Base-by-base conservation (phyloP, 139 green algal genomes). In the Coelastrella sp. region DNA sequence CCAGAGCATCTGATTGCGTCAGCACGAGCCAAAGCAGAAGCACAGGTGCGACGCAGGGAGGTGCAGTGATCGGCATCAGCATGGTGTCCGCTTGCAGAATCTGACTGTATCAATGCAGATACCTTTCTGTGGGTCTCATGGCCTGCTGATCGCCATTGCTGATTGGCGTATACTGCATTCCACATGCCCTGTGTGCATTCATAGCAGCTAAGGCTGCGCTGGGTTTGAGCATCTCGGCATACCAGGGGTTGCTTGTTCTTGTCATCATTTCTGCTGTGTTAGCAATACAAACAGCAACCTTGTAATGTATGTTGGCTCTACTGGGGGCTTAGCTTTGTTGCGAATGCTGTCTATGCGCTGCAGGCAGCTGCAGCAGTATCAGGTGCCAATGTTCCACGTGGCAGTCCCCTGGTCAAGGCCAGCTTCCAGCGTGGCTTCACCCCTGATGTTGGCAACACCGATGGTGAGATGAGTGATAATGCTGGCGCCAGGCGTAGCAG, bases 1-100 rank as follows among this genome's bases (percentile, higher is more conserved):
- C 82, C 82, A 6, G 82, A 87, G 82, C 82, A 87, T 65, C 64
- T 87, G 16, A 87, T 87, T 73, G 82, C 64, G 19, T 87, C 82
- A 56, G 82, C 82, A 17, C 64, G 82, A 20, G 65, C 65, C 82
- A 87, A 78, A 65, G 82, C 65, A 32, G 22, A 77, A 71, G 82
- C 82, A 0, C 80, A 86, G 32, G 22, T 32, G n/a, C 60, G 23
- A 58, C 7, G 54, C 61, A 71, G n/a, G 60, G 22, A 8, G 59
- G 17, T 10, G 80, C 60, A n/a, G 80, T n/a, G 2, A 47, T 47
- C 32, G 32, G 32, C 0, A 47, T 47, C 32, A 47, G 32, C 32
- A 47, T 47, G 32, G 1, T 47, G 32, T 47, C 0, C 32, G 32
- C 32, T 47, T 47, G 32, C 32, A 47, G 32, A 1, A 47, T 47